Conservation (phyloP, 306 rosid species). For the Malus fusca region DNA sequence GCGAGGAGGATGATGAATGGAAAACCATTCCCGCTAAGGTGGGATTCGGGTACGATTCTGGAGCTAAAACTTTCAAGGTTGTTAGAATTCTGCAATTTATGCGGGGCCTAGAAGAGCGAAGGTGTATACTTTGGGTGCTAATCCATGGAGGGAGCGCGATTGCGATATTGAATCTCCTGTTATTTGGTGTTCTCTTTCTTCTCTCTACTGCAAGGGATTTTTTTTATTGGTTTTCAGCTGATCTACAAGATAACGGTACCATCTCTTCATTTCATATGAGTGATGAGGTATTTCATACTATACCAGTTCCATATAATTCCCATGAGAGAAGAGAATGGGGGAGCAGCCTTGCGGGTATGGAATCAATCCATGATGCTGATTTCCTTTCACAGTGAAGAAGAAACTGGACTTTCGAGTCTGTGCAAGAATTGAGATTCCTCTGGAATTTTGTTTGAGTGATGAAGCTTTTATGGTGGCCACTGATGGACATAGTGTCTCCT, state of each 20-base stretch:
- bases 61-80: neutral
- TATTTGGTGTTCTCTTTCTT: neutral
- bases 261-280: neutral
- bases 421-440: neutral
- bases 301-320: neutral
- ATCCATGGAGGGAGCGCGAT: neutral
- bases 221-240: neutral
- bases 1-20: too few species aligned
- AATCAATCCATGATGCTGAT: neutral
- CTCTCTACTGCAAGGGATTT: neutral
- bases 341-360: neutral
- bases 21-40: too few species aligned
- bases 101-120: neutral
- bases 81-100: neutral
- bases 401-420: neutral
- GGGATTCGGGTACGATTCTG: neutral
- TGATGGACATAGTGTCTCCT: neutral
- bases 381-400: neutral
- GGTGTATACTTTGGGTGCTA: neutral
- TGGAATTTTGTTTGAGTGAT: neutral
- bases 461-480: neutral
- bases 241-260: neutral
- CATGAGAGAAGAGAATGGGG: neutral
- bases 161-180: neutral
- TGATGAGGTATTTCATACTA: neutral